Evolutionary conservation across 176 grass and related monocot species (phyloP), one percentile per base, ranked within the genome.

Genomic region (Bothriochloa decipiens): DNA sequence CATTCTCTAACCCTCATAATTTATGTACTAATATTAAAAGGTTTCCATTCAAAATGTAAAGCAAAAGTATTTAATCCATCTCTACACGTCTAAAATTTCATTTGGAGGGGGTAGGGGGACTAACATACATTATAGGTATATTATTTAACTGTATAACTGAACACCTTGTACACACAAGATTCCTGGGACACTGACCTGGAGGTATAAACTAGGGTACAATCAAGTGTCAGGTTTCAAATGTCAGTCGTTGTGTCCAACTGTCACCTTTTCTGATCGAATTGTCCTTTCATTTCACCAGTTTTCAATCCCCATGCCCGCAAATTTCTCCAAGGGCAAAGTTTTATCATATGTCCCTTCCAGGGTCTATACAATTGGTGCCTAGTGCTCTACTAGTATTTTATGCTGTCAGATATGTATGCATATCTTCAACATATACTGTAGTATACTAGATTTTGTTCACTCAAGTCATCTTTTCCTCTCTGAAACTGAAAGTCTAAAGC

Each of bases 381-480:
- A 78, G 20, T 33, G 13, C 67, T 82, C n/a, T 84, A 65, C n/a
- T 80, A 65, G 65, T 72, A 90, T 90, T 83, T 83, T 83, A 78
- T 78, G 83, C 10, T 73, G 29, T 61, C 57, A 61, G 57, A 39
- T 20, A 55, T 42, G 25, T 17, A 62, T 22, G 50, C 20, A 70
- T 23, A 64, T 80, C 43, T 33, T 83, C 28, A 75, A n/a, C 37
- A 3, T 46, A 2, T 73, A 61, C 71, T 20, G 43, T 73, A 88
- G 57, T 55, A 61, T 61, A 61, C n/a, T 61, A 61, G 9, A 61
- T 67, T 79, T 16, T 84, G 62, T 67, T 28, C 68, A 55, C 25
- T 75, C 4, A 26, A 3, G 10, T 26, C 4, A 62, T 18, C 3
- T 39, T 32, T 32, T 42, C 22, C 61, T 58, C 46, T 76, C 11